Conservation (phyloP, 306 rosid genomes). For the Amphicarpaea edgeworthii region DNA sequence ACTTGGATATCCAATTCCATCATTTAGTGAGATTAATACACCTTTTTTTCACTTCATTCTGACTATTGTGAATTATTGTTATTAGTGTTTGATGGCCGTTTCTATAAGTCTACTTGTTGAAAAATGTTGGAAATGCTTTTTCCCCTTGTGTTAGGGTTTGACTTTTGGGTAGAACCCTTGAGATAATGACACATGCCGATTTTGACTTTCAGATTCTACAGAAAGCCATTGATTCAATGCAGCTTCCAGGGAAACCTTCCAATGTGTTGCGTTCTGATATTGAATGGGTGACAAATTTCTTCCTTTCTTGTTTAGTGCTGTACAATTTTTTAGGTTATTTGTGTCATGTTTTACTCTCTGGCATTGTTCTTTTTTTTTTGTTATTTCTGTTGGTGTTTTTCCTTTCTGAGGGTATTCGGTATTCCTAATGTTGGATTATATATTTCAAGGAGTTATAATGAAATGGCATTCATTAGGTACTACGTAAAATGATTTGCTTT, state of each 20-base stretch:
- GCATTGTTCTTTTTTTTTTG: background rate
- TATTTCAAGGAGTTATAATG: constrained; percentile 12
- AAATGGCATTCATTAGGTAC: constrained; percentile 4
- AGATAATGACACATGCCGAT: background rate
- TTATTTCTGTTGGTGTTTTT: background rate
- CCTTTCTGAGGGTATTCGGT: background rate
- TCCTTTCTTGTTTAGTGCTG: background rate
- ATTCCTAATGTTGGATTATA: constrained; percentile 16
- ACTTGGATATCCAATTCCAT: background rate
- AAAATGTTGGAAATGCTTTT: background rate
- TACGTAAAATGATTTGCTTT: constrained; percentile 19
- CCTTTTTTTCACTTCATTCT: background rate
- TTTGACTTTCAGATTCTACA: constrained; percentile 64
- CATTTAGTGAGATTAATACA: background rate
- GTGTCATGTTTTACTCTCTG: background rate
- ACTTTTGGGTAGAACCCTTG: background rate
- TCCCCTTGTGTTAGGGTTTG: background rate
- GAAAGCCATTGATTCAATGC: constrained; percentile 58
- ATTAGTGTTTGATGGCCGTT: background rate
- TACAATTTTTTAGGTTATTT: constrained; percentile 1
- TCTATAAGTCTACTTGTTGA: background rate
- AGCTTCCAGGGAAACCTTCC: constrained; percentile 30
- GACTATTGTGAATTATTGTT: background rate
- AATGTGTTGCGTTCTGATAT: constrained; percentile 71
- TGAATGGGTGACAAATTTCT: constrained; percentile 53